Evolutionary conservation across 1,139 yeast species (phyloP).

Genomic region (Hansenula sp.): DNA sequence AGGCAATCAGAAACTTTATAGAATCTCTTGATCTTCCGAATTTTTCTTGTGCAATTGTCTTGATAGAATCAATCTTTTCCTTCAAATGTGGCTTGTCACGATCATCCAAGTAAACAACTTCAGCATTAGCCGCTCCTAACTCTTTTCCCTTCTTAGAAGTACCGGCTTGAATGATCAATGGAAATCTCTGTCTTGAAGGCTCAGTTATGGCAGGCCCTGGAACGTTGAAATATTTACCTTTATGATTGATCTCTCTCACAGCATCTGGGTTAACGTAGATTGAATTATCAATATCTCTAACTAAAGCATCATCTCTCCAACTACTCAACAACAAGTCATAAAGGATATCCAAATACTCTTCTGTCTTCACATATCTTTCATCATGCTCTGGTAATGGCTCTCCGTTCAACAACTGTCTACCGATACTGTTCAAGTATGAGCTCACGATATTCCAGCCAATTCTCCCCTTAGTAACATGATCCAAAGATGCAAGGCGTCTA

Average conservation of each 20-base stretch:
- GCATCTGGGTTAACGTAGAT: conserved; percentile 33
- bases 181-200: conserved; percentile 38
- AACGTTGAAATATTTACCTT: conserved; percentile 33
- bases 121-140: conserved; percentile 40
- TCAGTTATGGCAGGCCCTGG: conserved; percentile 36
- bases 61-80: conserved; percentile 27
- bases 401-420: conserved; percentile 33
- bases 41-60: conserved; percentile 25
- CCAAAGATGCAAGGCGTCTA: conserved; percentile 37
- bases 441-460: conserved; percentile 41
- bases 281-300: conserved; percentile 20
- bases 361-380: conserved; percentile 34
- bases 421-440: conserved; percentile 36
- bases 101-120: conserved; percentile 32
- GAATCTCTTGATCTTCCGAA: conserved; percentile 20
- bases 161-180: conserved; percentile 41
- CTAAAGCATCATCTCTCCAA: conserved; percentile 37
- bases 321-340: conserved; percentile 34
- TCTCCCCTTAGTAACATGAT: conserved; percentile 36
- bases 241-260: conserved; percentile 32
- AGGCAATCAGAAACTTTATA: conserved; percentile 8
- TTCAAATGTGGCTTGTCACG: conserved; percentile 27
- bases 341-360: conserved; percentile 34
- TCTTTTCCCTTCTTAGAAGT: conserved; percentile 37
- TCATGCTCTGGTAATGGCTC: conserved; percentile 33